Evolutionary conservation across 2,329 filamentous ascomycete genomes (phyloP), one percentile per base, ranked within the genome.

Genomic region (Fusarium longipes): DNA sequence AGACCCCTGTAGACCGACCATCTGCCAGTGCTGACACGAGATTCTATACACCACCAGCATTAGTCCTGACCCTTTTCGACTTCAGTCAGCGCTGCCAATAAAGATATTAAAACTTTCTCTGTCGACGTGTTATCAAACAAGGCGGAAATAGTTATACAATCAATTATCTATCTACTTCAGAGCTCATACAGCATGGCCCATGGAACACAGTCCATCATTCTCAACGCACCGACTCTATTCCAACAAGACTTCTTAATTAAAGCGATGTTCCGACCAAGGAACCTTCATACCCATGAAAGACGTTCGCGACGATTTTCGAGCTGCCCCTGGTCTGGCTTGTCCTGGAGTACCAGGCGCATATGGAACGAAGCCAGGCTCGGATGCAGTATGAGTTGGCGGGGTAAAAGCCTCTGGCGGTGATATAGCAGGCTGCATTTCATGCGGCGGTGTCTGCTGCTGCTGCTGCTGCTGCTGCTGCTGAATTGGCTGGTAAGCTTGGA

Each of bases 211-310:
- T 8, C 6, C 11, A 10, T 15, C 15, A 17, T 33, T 5, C 10
- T 10, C 5, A 40, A 24, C 4, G 17, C 5, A 24, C 30, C 6
- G 12, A 8, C 5, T 20, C 4, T 12, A 25, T 17, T 14, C 4
- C 17, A 38, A 7, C 29, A 4, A 12, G 6, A 6, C 14, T 8
- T 1, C 27, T 39, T 14, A 38, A 3, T 30, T 33, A n/a, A 64
- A 64, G 1, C 58, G 43, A 1, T 35, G 27, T 5, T 63, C 63
- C 15, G 63, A 48, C 63, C 63, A 67, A 0, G 63, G 57, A 30
- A 58, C 63, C 38, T 67, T 67, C 63, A 67, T 67, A 1, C 63
- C 63, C 53, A 67, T 64, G 24, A 67, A 67, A 0, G 63, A 67
- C 12, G 51, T 35, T 2, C 63, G 38, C 4, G 60, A 63, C 3